phyloP scores from a whole-genome alignment of 371 early-diverging fungal species.

The Saksenaea vasiformis region DNA sequence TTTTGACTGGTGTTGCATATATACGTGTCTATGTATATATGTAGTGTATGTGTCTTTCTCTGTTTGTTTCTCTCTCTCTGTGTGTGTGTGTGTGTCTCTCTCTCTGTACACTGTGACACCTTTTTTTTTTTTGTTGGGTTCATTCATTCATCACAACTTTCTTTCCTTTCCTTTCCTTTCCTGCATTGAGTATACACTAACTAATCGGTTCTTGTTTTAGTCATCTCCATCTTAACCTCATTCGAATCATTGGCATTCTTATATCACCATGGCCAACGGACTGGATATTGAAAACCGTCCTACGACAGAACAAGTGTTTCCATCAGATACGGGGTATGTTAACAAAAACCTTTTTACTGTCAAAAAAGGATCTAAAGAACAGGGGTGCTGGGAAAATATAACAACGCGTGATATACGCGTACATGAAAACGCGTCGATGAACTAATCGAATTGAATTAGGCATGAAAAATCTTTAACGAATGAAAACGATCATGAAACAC shows the following conservation, averaged over 20 bases:
- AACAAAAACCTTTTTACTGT: not conserved
- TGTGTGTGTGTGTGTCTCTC: not conserved
- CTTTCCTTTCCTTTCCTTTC: not conserved
- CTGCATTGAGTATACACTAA: not conserved
- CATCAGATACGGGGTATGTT: constrained; percentile 6
- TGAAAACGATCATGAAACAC: not conserved
- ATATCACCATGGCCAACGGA: constrained; percentile 5
- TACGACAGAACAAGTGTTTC: constrained; percentile 5
- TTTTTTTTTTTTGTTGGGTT: not conserved
- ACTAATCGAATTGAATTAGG: not conserved
- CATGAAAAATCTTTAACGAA: not conserved
- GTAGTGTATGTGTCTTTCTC: not conserved
- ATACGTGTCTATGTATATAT: not conserved
- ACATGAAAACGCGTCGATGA: not conserved
- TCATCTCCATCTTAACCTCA: not conserved
- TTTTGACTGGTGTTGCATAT: too few species aligned
- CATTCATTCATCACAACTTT: too few species aligned
- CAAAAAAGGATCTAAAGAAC: not conserved
- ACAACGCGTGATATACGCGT: not conserved
- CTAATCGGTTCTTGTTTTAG: not conserved
- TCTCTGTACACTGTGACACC: not conserved
- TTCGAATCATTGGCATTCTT: not conserved
- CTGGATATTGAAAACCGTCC: constrained; percentile 12
- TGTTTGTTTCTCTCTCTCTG: not conserved
- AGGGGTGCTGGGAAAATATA: not conserved